Evolutionary conservation across 2,329 filamentous ascomycete genomes (phyloP).

Genomic region (Emmonsia crescens): DNA sequence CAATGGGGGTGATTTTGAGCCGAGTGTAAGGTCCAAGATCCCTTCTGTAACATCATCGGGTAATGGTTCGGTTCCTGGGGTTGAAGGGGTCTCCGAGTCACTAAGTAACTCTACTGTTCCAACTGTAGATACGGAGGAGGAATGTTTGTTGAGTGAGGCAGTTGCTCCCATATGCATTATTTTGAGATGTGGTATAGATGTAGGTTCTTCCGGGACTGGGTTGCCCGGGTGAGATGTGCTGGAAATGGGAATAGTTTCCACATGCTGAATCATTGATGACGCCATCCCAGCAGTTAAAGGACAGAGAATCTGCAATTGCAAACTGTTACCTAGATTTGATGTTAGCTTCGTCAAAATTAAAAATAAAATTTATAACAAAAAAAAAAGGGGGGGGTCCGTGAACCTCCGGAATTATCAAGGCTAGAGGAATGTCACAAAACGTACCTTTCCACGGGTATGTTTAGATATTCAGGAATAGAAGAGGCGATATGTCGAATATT

Average conservation of each 20-base stretch:
- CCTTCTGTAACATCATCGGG: conserved; percentile 21
- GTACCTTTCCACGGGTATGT: not conserved
- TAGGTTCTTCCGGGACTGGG: conserved; percentile 39
- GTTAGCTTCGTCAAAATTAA: not conserved
- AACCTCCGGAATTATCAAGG: not conserved
- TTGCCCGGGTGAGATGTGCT: conserved; percentile 37
- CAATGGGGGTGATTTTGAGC: conserved; percentile 11
- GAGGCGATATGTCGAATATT: not conserved
- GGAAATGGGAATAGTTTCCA: conserved; percentile 25
- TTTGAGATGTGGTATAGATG: conserved; percentile 25
- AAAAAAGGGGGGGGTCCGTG: not conserved
- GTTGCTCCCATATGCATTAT: conserved; percentile 25
- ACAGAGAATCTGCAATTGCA: not conserved
- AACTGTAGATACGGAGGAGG: conserved; percentile 22
- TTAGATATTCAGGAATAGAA: not conserved
- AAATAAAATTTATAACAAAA: too few relatives aligned
- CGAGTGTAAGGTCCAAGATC: conserved; percentile 17
- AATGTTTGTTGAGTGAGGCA: conserved; percentile 19
- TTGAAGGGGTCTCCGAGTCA: conserved; percentile 29
- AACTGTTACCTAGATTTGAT: not conserved
- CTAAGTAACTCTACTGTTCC: conserved; percentile 21
- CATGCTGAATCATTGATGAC: conserved; percentile 16
- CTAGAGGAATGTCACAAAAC: not conserved
- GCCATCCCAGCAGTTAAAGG: conserved; percentile 13
- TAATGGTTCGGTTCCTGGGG: conserved; percentile 30